A percentile compares a stretch with the other conserved stretches of the same genome.
These are phyloP conservation scores for Nakazawaea laoshanensis DNA, from an alignment of 805 yeast genomes.

Conservation along the genomic window DNA sequence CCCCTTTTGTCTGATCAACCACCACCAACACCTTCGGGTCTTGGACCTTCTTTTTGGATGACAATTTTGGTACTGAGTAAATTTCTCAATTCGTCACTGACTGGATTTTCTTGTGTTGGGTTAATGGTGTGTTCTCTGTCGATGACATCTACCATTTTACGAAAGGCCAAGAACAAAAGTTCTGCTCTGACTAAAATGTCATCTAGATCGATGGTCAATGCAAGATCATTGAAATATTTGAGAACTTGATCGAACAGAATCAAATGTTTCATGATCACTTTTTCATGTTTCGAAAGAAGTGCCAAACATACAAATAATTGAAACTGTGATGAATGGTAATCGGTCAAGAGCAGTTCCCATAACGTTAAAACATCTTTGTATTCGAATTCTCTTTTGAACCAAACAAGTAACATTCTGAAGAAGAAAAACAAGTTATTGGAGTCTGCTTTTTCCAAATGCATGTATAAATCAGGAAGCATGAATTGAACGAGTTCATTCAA, in stretches of 20 bases:
- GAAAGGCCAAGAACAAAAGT: slow-evolving; percentile 69
- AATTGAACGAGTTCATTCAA: slow-evolving; percentile 81
- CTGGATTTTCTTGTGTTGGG: slow-evolving; percentile 16
- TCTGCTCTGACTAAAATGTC: slow-evolving; percentile 82
- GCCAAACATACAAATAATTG: slow-evolving; percentile 84
- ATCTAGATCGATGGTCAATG: slow-evolving; percentile 65
- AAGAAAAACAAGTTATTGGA: slow-evolving; percentile 87
- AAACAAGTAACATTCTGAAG: slow-evolving; percentile 88
- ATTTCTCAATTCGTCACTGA: slow-evolving; percentile 47
- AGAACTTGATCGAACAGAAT: slow-evolving; percentile 83
- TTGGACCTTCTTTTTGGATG: slow-evolving; percentile 49
- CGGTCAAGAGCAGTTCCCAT: slow-evolving; percentile 95
- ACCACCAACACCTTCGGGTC: slow-evolving; percentile 17
- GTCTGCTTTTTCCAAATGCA: slow-evolving; percentile 81
- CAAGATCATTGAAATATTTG: slow-evolving; percentile 85
- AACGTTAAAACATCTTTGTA: slow-evolving; percentile 68
- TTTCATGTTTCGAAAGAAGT: slow-evolving; percentile 79
- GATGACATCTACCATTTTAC: slow-evolving; percentile 69
- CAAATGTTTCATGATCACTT: slow-evolving; percentile 66
- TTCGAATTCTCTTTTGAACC: slow-evolving; percentile 88
- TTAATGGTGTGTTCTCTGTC: slow-evolving; percentile 40
- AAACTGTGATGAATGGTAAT: slow-evolving; percentile 77
- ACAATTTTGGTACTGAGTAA: slow-evolving; percentile 55
- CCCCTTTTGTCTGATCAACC: slow-evolving; percentile 7
- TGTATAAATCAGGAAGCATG: slow-evolving; percentile 78